Percentiles rank a stretch among this genome's conserved stretches.
Conservation (phyloP, 164 flowering plant species). For the Tetracentron sinense region DNA sequence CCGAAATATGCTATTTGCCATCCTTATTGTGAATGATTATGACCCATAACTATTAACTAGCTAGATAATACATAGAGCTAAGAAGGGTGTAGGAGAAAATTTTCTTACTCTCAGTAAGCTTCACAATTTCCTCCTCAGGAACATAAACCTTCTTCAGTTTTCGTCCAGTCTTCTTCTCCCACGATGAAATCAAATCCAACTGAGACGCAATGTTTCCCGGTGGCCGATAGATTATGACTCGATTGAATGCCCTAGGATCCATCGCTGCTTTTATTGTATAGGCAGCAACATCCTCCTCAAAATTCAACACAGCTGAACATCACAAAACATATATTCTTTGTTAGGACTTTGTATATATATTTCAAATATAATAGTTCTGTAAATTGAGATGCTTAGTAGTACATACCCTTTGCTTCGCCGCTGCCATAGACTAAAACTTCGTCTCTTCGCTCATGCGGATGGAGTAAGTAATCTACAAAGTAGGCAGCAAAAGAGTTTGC, state of each 20-base stretch:
- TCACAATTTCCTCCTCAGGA: conserved; percentile 29
- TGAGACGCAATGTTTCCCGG: conserved; percentile 29
- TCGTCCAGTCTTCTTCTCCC: conserved; percentile 36
- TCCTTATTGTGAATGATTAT: too few relatives aligned
- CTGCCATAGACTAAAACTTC: conserved; percentile 28
- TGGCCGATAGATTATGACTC: conserved; percentile 20
- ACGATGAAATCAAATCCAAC: conserved; percentile 28
- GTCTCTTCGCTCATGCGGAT: conserved; percentile 16
- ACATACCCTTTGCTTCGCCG: conserved; percentile 32
- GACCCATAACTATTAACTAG: too few relatives aligned
- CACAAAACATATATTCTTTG: too few relatives aligned
- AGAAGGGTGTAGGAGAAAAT: too few relatives aligned
- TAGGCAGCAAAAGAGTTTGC: conserved; percentile 33
- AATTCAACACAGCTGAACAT: conserved; percentile 28
- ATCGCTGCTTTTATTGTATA: conserved; percentile 30
- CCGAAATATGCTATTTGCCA: too few relatives aligned
- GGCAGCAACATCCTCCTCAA: conserved; percentile 31
- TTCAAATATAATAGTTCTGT: background rate
- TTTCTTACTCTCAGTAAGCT: conserved; percentile 30
- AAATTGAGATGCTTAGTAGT: too few relatives aligned
- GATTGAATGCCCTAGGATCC: conserved; percentile 30
- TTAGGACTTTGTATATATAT: too few relatives aligned
- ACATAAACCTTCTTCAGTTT: conserved; percentile 20
- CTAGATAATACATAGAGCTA: too few relatives aligned
- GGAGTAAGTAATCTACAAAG: conserved; percentile 35